Evolutionary conservation across 225 moss, liverwort and hornwort species (phyloP).

Genomic region (Ulota crispa): DNA sequence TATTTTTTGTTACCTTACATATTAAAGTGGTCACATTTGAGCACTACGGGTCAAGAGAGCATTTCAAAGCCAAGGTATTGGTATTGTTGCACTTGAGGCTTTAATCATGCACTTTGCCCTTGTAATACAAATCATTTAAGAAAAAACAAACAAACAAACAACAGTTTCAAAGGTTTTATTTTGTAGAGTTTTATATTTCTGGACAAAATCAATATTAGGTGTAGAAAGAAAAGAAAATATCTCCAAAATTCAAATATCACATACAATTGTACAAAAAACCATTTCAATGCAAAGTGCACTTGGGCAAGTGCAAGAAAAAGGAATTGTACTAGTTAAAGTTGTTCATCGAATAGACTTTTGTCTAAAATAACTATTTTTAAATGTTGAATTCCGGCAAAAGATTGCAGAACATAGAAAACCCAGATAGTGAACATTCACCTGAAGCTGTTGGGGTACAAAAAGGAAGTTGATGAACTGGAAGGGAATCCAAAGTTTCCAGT

Average conservation of each 20-base stretch:
- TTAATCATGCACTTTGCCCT: no score
- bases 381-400: neutral
- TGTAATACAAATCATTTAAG: no score
- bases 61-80: neutral
- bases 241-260: no score
- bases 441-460: constrained; percentile 66
- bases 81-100: no score
- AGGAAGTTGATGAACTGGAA: constrained; percentile 72
- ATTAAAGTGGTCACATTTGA: neutral
- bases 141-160: no score
- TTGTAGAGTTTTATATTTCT: no score
- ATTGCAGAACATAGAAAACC: neutral
- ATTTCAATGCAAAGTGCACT: no score
- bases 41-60: neutral
- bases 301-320: no score
- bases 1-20: neutral
- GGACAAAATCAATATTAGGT: no score
- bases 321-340: neutral
- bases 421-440: constrained; percentile 35
- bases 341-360: neutral
- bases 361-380: neutral
- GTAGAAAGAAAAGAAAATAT: no score
- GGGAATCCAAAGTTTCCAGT: constrained; percentile 78
- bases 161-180: no score
- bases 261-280: no score